Conservation (phyloP, 208 protist genomes). For the Leishmania arabica region DNA sequence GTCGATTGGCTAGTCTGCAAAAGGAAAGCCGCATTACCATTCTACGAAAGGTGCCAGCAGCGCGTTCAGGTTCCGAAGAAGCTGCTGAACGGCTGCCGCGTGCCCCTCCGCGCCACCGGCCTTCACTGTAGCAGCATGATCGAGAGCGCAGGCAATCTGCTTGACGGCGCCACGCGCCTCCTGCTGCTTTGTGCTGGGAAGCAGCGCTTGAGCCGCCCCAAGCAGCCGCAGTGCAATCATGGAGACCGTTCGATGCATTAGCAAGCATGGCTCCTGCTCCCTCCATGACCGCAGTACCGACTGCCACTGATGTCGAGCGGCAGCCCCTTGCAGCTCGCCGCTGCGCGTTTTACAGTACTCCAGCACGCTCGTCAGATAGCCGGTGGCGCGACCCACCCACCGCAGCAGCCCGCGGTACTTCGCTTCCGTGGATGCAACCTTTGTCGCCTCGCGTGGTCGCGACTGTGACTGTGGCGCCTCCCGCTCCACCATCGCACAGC, state of each 20-base stretch:
- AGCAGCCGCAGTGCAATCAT: slow-evolving; percentile 51
- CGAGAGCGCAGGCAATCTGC: slow-evolving; percentile 2
- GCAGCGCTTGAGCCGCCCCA: slow-evolving; percentile 14
- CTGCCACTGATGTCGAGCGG: slow-evolving; percentile 28
- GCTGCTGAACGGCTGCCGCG: not conserved
- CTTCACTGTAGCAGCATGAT: not conserved
- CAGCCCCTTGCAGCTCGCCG: slow-evolving; percentile 14
- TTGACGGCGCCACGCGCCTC: slow-evolving; percentile 24
- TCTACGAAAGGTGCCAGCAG: slow-evolving; percentile 15
- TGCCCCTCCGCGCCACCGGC: slow-evolving; percentile 3
- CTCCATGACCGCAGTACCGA: slow-evolving; percentile 28
- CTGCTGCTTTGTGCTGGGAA: slow-evolving; percentile 19
- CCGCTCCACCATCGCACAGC: slow-evolving; percentile 40
- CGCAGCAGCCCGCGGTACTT: slow-evolving; percentile 27
- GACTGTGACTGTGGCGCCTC: not conserved
- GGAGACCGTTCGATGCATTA: slow-evolving; percentile 37
- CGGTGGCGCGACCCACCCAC: slow-evolving; percentile 23
- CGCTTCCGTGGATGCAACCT: slow-evolving; percentile 7
- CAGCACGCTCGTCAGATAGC: slow-evolving; percentile 9
- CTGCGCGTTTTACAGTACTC: not conserved
- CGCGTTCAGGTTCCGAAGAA: not conserved
- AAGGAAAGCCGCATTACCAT: slow-evolving; percentile 10
- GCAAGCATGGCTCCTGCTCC: slow-evolving; percentile 26
- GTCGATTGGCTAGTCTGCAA: not conserved
- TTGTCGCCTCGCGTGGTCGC: not conserved